Evolutionary conservation across 2,329 filamentous ascomycete genomes (phyloP), one percentile per base, ranked within the genome.

Genomic region (Tolypocladium cylindrosporum): DNA sequence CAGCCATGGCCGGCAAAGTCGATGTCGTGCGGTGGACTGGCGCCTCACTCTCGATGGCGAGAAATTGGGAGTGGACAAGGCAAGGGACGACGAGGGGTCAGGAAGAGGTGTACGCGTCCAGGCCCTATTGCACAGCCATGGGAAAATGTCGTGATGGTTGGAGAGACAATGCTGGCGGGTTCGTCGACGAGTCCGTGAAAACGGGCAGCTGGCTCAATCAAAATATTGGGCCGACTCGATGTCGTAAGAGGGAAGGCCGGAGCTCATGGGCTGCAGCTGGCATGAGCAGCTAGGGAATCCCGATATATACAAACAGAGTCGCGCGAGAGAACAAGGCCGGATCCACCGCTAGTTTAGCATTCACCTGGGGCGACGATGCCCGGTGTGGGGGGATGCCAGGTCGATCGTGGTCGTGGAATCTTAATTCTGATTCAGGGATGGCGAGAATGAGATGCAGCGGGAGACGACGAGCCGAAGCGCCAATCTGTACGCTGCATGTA

Each of bases 1-100:
- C 62, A 52, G 68, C 60, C 73, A 75, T 75, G 45, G 48, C 62
- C 10, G 40, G n/a, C 13, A 3, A 3, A 8, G 31, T 51, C 4
- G 16, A 34, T 10, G 27, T 27, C 27, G 48, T 51, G 31, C 31
- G 19, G 48, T 16, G 2, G 27, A 39, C 14, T 16, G 37, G 37
- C 5, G 37, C 37, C 14, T 39, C 37, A 16, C 37, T 39, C 37
- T 14, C 27, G 43, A 48, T 16, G 45, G 27, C 27, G 19, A 19
- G 4, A 3, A 31, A n/a, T 10, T n/a, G 19, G 19, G n/a, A 42
- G 21, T 7, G 42, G 42, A 10, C 42, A 21, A 8, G n/a, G 48
- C 16, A 50, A 16, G 7, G 31, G 45, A n/a, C 27, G 14, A 37
- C 3, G 8, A 3, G 27, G 27, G 8, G 8, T 34, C 48, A 34